phyloP scores from a whole-genome alignment of 805 yeast species.

The Zygoascus bituminiphila region DNA sequence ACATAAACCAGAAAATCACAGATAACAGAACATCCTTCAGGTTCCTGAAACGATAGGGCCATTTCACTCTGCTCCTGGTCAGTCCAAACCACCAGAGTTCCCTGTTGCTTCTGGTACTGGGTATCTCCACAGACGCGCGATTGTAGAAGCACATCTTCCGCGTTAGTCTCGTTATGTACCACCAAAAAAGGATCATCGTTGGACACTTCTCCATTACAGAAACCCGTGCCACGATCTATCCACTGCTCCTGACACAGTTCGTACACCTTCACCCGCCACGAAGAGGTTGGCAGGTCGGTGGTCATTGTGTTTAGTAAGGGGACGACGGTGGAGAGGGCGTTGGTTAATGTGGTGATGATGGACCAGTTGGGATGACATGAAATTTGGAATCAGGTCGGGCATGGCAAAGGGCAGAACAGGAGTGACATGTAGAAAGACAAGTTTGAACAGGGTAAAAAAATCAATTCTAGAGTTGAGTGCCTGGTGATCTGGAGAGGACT shows the following conservation, averaged over 20 bases:
- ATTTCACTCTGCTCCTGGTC: conserved; percentile 60
- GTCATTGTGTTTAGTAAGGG: background rate
- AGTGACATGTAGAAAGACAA: too few species aligned
- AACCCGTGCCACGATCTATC: conserved; percentile 91
- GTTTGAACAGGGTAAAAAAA: too few species aligned
- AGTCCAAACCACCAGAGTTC: conserved; percentile 90
- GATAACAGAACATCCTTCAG: conserved; percentile 75
- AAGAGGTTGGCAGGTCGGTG: conserved; percentile 32
- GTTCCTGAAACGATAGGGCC: conserved; percentile 87
- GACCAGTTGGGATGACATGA: too few species aligned
- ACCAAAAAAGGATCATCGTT: conserved; percentile 41
- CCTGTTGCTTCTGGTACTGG: conserved; percentile 90
- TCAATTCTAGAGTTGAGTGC: too few species aligned
- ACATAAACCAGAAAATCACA: conserved; percentile 72
- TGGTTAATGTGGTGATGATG: too few species aligned
- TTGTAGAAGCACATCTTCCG: conserved; percentile 50
- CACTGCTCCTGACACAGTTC: conserved; percentile 72
- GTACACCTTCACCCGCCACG: conserved; percentile 88
- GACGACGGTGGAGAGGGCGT: too few species aligned
- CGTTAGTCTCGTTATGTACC: conserved; percentile 63
- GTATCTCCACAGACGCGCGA: conserved; percentile 64
- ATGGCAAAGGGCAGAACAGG: too few species aligned
- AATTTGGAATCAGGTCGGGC: too few species aligned
- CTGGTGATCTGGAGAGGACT: too few species aligned
- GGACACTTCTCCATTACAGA: conserved; percentile 57